Conservation (phyloP, 1,139 yeast genomes). For the Yamadazyma songkhlaensis region DNA sequence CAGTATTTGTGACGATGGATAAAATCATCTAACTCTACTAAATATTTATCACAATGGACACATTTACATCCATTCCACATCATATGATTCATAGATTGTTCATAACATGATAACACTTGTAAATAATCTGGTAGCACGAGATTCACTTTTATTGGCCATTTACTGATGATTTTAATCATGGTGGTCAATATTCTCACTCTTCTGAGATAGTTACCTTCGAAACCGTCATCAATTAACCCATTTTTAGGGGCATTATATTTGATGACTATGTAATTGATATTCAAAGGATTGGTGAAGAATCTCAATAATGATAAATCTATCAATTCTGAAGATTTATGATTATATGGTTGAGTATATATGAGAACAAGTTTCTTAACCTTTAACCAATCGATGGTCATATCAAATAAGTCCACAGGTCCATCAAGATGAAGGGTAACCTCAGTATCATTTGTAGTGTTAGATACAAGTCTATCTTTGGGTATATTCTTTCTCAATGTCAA, state of each 20-base stretch:
- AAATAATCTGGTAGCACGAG: conserved; percentile 57
- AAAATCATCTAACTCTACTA: conserved; percentile 54
- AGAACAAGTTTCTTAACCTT: conserved; percentile 9
- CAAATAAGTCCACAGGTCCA: conserved; percentile 3
- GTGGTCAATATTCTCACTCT: conserved; percentile 49
- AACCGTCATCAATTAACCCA: conserved; percentile 47
- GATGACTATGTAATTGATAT: conserved; percentile 10
- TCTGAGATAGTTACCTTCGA: conserved; percentile 69
- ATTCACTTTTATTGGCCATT: conserved; percentile 28
- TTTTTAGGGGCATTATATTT: conserved; percentile 15
- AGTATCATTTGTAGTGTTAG: not conserved
- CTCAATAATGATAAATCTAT: conserved; percentile 11
- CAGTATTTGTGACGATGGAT: conserved; percentile 62
- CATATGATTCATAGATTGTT: conserved; percentile 62
- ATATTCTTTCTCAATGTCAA: conserved; percentile 5
- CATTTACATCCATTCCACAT: conserved; percentile 80
- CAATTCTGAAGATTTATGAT: conserved; percentile 10
- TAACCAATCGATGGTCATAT: conserved; percentile 2
- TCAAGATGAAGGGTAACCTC: not conserved
- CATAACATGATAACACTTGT: conserved; percentile 62
- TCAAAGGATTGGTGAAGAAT: conserved; percentile 7
- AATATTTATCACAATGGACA: conserved; percentile 44
- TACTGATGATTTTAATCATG: conserved; percentile 33
- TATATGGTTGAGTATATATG: conserved; percentile 8
- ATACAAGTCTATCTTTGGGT: not conserved